Conservation (phyloP, 129 eudicot genomes). For the Solidago caesia region DNA sequence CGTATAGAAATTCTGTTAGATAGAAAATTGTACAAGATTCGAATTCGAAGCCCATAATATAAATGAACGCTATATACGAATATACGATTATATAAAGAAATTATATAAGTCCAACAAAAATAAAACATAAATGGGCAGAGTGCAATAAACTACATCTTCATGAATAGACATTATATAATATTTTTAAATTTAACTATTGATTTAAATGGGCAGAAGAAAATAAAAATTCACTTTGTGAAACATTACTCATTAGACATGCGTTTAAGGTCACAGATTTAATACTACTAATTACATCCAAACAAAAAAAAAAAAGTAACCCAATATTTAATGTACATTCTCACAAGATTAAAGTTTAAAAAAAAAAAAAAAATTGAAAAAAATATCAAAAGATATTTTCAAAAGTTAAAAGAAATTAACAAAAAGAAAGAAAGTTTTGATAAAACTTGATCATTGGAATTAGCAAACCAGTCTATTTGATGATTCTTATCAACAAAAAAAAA, state of each 20-base stretch:
- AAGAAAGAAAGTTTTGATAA: background rate
- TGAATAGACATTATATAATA: background rate
- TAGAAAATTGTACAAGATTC: background rate
- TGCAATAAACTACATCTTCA: background rate
- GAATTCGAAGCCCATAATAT: too few relatives aligned
- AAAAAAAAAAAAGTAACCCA: background rate
- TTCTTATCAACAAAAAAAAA: background rate
- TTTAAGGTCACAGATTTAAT: background rate
- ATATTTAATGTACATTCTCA: background rate
- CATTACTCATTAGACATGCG: background rate
- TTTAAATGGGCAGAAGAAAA: background rate
- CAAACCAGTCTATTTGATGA: too few relatives aligned
- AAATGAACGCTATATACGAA: too few relatives aligned
- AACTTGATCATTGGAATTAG: background rate
- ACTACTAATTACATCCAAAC: background rate
- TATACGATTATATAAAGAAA: background rate
- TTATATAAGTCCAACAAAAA: background rate
- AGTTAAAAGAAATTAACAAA: background rate
- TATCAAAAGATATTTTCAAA: too few relatives aligned
- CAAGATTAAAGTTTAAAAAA: background rate
- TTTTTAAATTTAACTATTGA: too few relatives aligned
- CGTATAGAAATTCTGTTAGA: background rate
- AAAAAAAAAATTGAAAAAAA: background rate
- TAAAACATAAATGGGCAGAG: background rate
- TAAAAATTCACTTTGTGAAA: background rate